These are phyloP conservation scores for Letharia lupina DNA, from an alignment of 495 filamentous ascomycete species.

Conservation along the genomic window DNA sequence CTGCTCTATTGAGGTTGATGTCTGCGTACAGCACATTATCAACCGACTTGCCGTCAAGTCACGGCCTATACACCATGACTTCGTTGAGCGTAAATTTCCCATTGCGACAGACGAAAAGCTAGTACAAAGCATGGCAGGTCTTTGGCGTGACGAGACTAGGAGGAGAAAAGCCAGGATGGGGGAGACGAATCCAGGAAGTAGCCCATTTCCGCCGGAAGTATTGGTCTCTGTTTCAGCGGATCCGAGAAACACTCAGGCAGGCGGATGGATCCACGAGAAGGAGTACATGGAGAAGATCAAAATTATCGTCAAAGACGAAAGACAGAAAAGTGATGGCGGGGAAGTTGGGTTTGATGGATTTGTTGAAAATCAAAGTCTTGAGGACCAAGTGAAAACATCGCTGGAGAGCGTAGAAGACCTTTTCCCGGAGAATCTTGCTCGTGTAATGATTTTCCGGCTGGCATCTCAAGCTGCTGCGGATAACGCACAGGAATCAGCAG, in stretches of 20 bases:
- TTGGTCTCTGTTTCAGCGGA: constrained; percentile 81
- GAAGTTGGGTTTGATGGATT: constrained; percentile 56
- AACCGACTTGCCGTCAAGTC: constrained; percentile 68
- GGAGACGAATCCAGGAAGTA: constrained; percentile 51
- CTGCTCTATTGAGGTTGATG: constrained; percentile 80
- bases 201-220: constrained; percentile 69
- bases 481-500: constrained; percentile 13
- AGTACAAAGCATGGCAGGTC: constrained; percentile 85
- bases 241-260: constrained; percentile 54
- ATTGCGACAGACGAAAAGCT: constrained; percentile 60
- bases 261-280: constrained; percentile 85
- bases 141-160: constrained; percentile 86
- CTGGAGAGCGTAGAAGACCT: constrained; percentile 81
- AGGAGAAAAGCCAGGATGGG: constrained; percentile 65
- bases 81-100: constrained; percentile 64
- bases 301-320: constrained; percentile 55
- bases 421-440: constrained; percentile 56
- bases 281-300: constrained; percentile 61
- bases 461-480: constrained; percentile 13
- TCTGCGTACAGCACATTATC: constrained; percentile 79
- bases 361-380: constrained; percentile 43
- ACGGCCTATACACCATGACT: constrained; percentile 77
- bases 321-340: constrained; percentile 37
- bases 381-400: constrained; percentile 57
- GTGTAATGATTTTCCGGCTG: constrained; percentile 1